Percentiles rank a stretch among this genome's conserved stretches.
Evolutionary conservation across 441 rosid genomes (phyloP).

Genomic region (Erodium moschatum): DNA sequence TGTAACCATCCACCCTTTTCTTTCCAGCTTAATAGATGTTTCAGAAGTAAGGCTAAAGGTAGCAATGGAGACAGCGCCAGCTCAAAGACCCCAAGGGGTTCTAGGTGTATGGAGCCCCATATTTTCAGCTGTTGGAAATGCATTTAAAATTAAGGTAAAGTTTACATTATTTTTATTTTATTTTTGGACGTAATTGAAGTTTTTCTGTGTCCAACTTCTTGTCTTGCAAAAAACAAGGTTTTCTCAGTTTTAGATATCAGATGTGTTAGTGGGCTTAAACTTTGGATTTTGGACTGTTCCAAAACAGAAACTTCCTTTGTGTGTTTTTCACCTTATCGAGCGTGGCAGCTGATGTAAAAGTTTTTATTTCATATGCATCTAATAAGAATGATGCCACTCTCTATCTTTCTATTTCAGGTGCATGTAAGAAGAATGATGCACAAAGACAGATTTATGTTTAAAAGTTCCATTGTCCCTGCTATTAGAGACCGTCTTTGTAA

Average conservation of each 20-base stretch:
- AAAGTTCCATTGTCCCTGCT: slow-evolving; percentile 88
- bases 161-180: background rate
- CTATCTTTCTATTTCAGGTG: slow-evolving; percentile 41
- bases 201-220: background rate
- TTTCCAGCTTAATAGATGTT: slow-evolving; percentile 86
- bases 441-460: slow-evolving; percentile 83
- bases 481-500: slow-evolving; percentile 82
- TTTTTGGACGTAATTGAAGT: background rate
- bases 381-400: background rate
- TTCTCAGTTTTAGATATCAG: too few species aligned
- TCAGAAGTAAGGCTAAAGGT: slow-evolving; percentile 90
- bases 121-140: slow-evolving; percentile 95
- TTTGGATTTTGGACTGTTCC: background rate
- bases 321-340: background rate
- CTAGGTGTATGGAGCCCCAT: slow-evolving; percentile 98
- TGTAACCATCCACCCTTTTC: slow-evolving; percentile 10
- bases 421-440: slow-evolving; percentile 95
- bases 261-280: background rate
- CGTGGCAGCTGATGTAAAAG: background rate
- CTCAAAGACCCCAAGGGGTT: slow-evolving; percentile 90
- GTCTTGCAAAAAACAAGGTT: background rate
- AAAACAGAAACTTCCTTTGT: background rate
- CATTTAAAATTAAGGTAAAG: slow-evolving; percentile 86
- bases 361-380: background rate
- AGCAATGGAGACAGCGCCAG: slow-evolving; percentile 82